Conservation (phyloP, 441 rosid species). For the Breynia disticha region DNA sequence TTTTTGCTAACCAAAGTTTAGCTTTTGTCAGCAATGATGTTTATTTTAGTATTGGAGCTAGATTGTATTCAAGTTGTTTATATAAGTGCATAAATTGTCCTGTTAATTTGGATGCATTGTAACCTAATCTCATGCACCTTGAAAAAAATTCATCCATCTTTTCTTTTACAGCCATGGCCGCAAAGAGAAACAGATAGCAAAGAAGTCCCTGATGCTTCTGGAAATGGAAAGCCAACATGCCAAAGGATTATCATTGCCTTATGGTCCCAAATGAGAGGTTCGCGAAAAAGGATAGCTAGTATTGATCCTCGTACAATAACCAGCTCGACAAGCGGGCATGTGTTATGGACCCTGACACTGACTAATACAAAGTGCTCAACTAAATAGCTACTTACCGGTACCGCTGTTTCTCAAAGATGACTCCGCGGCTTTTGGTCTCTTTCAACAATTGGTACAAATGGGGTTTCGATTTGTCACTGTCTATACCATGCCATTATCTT, state of each 20-base stretch:
- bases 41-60: too few relatives aligned
- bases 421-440: conserved; percentile 17
- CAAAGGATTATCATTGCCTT: conserved; percentile 67
- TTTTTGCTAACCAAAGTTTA: too few relatives aligned
- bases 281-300: not conserved
- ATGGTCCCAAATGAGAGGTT: conserved; percentile 42
- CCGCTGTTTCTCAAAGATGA: conserved; percentile 12
- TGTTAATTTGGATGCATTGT: too few relatives aligned
- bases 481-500: conserved; percentile 26
- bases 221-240: conserved; percentile 99
- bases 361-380: conserved; percentile 13
- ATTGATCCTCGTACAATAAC: conserved; percentile 13
- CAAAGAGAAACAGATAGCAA: conserved; percentile 86
- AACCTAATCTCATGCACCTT: too few relatives aligned
- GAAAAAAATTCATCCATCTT: not conserved
- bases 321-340: conserved; percentile 8
- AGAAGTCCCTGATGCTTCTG: conserved; percentile 76
- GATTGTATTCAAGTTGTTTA: too few relatives aligned
- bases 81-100: too few relatives aligned
- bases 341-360: conserved; percentile 19
- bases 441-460: conserved; percentile 15
- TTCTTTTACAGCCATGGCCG: conserved; percentile 52
- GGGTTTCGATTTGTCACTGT: conserved; percentile 16
- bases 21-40: too few relatives aligned
- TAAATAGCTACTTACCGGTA: conserved; percentile 5